A percentile compares a stretch with the other conserved stretches of the same genome.
These are phyloP conservation scores for Dactylellina cionopaga DNA, from an alignment of 2,329 filamentous ascomycete species.

Conservation along the genomic window DNA sequence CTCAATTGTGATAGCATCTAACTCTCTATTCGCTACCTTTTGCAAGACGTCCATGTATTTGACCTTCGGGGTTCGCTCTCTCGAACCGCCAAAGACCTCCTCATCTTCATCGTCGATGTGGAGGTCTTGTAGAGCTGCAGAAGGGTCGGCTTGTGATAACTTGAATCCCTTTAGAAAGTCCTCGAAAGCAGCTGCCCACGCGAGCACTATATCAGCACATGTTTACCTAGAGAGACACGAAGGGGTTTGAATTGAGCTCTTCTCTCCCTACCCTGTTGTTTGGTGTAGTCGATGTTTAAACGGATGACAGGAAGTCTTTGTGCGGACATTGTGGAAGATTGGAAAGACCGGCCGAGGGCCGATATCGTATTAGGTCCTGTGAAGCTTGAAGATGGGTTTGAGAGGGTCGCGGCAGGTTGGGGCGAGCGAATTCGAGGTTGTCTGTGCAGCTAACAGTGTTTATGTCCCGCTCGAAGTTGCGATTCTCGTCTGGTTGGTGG, in stretches of 20 bases:
- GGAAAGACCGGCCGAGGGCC: conserved; percentile 26
- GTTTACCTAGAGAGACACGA: too few species aligned
- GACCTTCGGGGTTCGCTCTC: conserved; percentile 67
- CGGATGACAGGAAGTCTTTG: conserved; percentile 56
- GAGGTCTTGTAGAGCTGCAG: conserved; percentile 83
- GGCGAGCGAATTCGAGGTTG: too few species aligned
- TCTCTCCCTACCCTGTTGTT: conserved; percentile 76
- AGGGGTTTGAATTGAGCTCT: conserved; percentile 20
- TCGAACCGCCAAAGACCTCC: conserved; percentile 80
- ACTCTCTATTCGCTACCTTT: conserved; percentile 81
- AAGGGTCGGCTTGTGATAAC: conserved; percentile 74
- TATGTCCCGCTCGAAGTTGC: conserved; percentile 39
- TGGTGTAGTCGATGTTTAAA: conserved; percentile 76
- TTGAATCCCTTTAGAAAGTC: conserved; percentile 91
- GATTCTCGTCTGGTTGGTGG: conserved; percentile 49
- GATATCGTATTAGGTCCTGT: conserved; percentile 7
- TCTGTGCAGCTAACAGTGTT: too few species aligned
- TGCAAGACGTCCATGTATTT: conserved; percentile 93
- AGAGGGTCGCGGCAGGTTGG: conserved; percentile 3
- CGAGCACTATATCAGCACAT: conserved; percentile 41
- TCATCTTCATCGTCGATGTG: conserved; percentile 86
- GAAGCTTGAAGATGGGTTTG: conserved; percentile 6
- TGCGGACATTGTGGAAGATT: conserved; percentile 43
- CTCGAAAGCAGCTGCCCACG: conserved; percentile 76
- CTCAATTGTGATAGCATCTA: conserved; percentile 83